Evolutionary conservation across 495 filamentous ascomycete genomes (phyloP).

Genomic region (Penicillium paradoxum): DNA sequence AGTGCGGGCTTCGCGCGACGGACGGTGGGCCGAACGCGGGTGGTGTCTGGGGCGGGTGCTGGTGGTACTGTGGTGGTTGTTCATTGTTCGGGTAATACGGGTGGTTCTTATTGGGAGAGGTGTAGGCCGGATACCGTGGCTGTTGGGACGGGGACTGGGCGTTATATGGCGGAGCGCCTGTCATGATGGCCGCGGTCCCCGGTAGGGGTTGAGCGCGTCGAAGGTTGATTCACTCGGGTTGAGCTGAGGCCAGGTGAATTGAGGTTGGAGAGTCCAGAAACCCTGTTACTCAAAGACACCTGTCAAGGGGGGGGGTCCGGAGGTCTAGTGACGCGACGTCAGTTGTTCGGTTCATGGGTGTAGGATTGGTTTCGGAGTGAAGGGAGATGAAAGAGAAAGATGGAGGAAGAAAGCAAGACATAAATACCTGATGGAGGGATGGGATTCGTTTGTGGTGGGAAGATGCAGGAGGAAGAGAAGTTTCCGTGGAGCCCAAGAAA

Average conservation of each 20-base stretch:
- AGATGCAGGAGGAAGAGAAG: slow-evolving; percentile 26
- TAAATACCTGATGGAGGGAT: slow-evolving; percentile 24
- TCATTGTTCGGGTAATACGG: slow-evolving; percentile 55
- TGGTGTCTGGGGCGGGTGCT: slow-evolving; percentile 49
- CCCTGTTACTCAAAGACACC: slow-evolving; percentile 13
- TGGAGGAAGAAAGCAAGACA: slow-evolving; percentile 10
- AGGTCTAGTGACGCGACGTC: slow-evolving; percentile 28
- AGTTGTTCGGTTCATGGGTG: slow-evolving; percentile 10
- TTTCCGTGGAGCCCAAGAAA: slow-evolving; percentile 28
- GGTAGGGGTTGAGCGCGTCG: slow-evolving; percentile 23
- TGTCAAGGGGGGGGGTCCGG: slow-evolving; percentile 25
- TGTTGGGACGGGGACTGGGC: slow-evolving; percentile 43
- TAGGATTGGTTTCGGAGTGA: slow-evolving; percentile 7
- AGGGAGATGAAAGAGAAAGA: slow-evolving; percentile 5
- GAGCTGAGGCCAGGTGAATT: slow-evolving; percentile 18
- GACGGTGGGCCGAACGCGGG: slow-evolving; percentile 51
- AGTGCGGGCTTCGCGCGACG: slow-evolving; percentile 49
- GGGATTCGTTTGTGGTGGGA: slow-evolving; percentile 29
- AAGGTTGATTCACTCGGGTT: slow-evolving; percentile 3
- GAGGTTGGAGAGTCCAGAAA: slow-evolving; percentile 11
- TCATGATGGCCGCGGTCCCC: slow-evolving; percentile 43
- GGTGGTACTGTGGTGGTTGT: slow-evolving; percentile 40
- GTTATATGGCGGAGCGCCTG: slow-evolving; percentile 46
- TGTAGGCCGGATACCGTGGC: slow-evolving; percentile 36
- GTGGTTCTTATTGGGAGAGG: slow-evolving; percentile 46